phyloP scores from a whole-genome alignment of 2,329 filamentous ascomycete species.

The Curvularia lunata region DNA sequence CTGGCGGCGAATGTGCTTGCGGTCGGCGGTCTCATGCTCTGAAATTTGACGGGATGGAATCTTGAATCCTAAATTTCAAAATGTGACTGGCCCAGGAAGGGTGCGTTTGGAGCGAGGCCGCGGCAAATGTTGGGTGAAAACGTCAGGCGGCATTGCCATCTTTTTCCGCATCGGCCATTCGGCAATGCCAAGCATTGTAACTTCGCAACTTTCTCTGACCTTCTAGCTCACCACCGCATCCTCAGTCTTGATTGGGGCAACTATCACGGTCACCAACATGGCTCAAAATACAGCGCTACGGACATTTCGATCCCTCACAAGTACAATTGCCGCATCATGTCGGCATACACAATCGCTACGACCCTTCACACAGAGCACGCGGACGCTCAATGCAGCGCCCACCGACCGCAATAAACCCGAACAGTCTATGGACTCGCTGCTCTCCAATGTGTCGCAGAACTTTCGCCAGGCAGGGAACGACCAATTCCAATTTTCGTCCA shows the following conservation, averaged over 20 bases:
- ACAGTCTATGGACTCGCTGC: conserved; percentile 19
- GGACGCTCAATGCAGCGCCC: conserved; percentile 18
- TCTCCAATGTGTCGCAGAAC: conserved; percentile 24
- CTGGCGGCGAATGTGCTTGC: conserved; percentile 50
- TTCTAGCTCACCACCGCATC: conserved; percentile 17
- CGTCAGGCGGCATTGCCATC: conserved; percentile 30
- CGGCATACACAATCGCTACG: conserved; percentile 40
- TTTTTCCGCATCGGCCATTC: conserved; percentile 32
- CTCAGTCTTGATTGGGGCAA: conserved; percentile 23
- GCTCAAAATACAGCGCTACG: conserved; percentile 34
- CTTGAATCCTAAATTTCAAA: conserved; percentile 6
- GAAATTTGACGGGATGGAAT: conserved; percentile 4
- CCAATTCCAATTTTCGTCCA: conserved; percentile 23
- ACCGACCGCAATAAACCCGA: conserved; percentile 17
- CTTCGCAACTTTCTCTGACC: conserved; percentile 31
- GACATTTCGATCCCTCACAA: conserved; percentile 40
- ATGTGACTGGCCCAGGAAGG: conserved; percentile 20
- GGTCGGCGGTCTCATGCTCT: conserved; percentile 55
- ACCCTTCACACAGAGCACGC: conserved; percentile 44
- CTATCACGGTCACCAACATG: conserved; percentile 28
- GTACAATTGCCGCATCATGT: conserved; percentile 49
- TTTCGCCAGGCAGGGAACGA: conserved; percentile 24
- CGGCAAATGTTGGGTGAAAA: conserved; percentile 32
- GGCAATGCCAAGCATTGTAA: conserved; percentile 21
- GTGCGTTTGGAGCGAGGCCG: conserved; percentile 21